Evolutionary conservation across 2,329 filamentous ascomycete species (phyloP), one percentile per base, ranked within the genome.

Genomic region (Xylariaceae sp.): DNA sequence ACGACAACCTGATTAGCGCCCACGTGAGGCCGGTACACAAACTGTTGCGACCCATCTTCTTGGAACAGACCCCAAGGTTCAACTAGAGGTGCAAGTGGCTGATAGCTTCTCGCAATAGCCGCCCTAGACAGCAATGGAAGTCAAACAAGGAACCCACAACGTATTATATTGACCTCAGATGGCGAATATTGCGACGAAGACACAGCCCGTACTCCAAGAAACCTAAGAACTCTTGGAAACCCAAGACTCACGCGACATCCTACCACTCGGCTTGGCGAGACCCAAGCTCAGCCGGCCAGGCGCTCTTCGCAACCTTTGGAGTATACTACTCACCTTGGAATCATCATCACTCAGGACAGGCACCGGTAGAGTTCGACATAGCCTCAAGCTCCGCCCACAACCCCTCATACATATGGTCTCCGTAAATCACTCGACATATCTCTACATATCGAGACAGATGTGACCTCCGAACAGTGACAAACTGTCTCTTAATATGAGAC

Each of bases 141-240:
- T 43, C 40, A 41, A 31, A 28, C 22, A 28, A 28, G 22, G 22
- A 28, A 28, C 22, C 22, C 22, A 28, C 7, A 28, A 7, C 19
- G 31, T 47, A 41, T 31, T 28, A 6, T 16, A 31, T 47, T 46
- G 51, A 41, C 48, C 36, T 45, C 34, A 18, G 9, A 38, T 43
- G 54, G 51, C 41, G 45, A 50, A 22, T 45, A 41, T 28, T 39
- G 36, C 33, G 40, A 48, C 40, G 19, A 33, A 11, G 47, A 42
- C 54, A 53, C 54, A 54, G 51, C 54, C 54, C 48, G 31, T 48
- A 48, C 41, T 48, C 51, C 54, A 56, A 56, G 51, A 14, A 40
- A 47, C 45, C 41, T 38, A 44, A 44, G 16, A 22, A 44, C 4
- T 16, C 46, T 41, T 41, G 33, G 43, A 43, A 16, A 42, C 28